Evolutionary conservation across 805 yeast genomes (phyloP).

Genomic region (Kazachstania africana): DNA sequence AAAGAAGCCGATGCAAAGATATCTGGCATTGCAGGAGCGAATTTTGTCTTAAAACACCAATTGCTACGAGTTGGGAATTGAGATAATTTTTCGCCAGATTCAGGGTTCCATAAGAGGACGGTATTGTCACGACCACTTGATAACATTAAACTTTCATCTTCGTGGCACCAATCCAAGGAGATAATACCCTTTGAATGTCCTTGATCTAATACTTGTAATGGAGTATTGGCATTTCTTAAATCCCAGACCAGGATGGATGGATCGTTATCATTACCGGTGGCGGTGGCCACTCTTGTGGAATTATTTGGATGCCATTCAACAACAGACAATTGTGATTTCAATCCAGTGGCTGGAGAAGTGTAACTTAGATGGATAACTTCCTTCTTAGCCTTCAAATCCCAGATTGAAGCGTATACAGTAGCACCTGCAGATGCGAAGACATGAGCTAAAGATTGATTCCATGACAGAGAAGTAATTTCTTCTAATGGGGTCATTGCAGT

Average conservation of each 20-base stretch:
- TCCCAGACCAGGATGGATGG: slow-evolving; percentile 90
- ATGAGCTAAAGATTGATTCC: slow-evolving; percentile 78
- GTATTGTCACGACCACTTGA: slow-evolving; percentile 92
- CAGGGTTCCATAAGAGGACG: slow-evolving; percentile 84
- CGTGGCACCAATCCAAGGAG: slow-evolving; percentile 86
- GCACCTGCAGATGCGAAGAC: slow-evolving; percentile 85
- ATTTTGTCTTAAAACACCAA: slow-evolving; percentile 84
- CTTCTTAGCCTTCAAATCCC: slow-evolving; percentile 83
- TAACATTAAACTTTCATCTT: slow-evolving; percentile 65
- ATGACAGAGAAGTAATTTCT: slow-evolving; percentile 68
- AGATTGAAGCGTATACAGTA: slow-evolving; percentile 77
- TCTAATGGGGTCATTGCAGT: slow-evolving; percentile 69
- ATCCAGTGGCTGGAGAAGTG: slow-evolving; percentile 36
- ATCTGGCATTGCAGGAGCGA: slow-evolving; percentile 84
- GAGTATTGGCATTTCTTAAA: slow-evolving; percentile 85
- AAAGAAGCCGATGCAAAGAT: slow-evolving; percentile 80
- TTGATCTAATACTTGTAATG: slow-evolving; percentile 47
- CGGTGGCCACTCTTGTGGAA: slow-evolving; percentile 79
- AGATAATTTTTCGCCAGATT: slow-evolving; percentile 57
- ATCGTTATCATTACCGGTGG: slow-evolving; percentile 66
- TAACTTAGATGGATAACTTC: slow-evolving; percentile 82
- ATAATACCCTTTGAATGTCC: slow-evolving; percentile 87
- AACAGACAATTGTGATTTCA: slow-evolving; percentile 58
- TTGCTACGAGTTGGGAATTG: slow-evolving; percentile 86
- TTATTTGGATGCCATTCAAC: slow-evolving; percentile 94